Conservation (phyloP, 495 filamentous ascomycete genomes). For the Umbilicaria muhlenbergii region DNA sequence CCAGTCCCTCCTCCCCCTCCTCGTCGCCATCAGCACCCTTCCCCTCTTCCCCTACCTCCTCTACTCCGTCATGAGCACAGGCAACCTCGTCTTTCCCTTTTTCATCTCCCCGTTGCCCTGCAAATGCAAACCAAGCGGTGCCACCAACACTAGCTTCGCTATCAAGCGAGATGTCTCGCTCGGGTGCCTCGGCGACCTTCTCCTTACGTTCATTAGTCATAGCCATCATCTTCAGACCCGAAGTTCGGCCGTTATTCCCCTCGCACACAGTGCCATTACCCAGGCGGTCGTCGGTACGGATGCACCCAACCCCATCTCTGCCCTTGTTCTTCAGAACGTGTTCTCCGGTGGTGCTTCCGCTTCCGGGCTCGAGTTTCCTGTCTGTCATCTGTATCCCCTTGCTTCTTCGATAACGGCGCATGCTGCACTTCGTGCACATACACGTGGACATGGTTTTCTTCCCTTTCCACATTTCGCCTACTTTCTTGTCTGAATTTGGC, state of each 20-base stretch:
- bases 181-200: too few species aligned
- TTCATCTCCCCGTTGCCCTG: neutral
- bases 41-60: neutral
- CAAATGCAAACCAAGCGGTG: conserved; percentile 5
- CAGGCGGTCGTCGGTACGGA: conserved; percentile 4
- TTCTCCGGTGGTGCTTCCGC: conserved; percentile 1
- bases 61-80: neutral
- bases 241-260: neutral
- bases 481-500: too few species aligned
- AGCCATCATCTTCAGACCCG: neutral
- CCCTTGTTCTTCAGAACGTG: conserved; percentile 1
- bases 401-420: too few species aligned
- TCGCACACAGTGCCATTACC: neutral
- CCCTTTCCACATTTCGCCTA: too few species aligned
- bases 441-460: too few species aligned
- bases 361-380: neutral
- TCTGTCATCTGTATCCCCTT: too few species aligned
- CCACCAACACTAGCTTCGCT: neutral
- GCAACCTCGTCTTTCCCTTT: neutral
- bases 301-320: conserved; percentile 6
- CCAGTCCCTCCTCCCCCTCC: neutral
- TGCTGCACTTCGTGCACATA: too few species aligned
- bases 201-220: neutral
- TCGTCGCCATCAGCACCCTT: neutral
- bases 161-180: neutral